Evolutionary conservation across 2,329 filamentous ascomycete species (phyloP).

Genomic region (Ophiocordyceps camponoti-leonardi): DNA sequence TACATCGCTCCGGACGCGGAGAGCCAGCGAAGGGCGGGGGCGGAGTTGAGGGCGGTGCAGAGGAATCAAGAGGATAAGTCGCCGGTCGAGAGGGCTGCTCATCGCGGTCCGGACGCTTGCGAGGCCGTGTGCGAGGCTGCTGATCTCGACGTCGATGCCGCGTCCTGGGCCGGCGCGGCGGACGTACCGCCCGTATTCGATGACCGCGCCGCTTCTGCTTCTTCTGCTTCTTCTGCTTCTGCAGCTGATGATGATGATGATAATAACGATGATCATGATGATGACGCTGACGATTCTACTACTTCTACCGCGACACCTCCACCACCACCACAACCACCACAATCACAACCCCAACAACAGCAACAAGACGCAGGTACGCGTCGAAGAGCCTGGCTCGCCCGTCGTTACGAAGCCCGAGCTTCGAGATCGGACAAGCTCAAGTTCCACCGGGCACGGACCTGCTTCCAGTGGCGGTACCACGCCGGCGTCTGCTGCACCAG

Average conservation of each 20-base stretch:
- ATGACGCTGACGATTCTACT: too few relatives aligned
- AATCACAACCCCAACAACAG: too few relatives aligned
- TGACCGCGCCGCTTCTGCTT: too few relatives aligned
- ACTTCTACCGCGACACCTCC: too few relatives aligned
- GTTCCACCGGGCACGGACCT: slow-evolving; percentile 17
- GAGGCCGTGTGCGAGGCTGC: slow-evolving; percentile 28
- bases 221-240: too few relatives aligned
- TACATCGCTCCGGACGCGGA: slow-evolving; percentile 24
- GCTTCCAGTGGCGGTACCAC: slow-evolving; percentile 30
- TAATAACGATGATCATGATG: too few relatives aligned
- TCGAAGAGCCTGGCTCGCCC: neutral
- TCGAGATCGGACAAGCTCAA: slow-evolving; percentile 2
- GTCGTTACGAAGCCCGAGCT: neutral
- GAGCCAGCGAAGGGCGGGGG: slow-evolving; percentile 12
- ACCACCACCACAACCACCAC: too few relatives aligned
- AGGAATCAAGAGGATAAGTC: slow-evolving; percentile 21
- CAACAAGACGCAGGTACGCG: neutral
- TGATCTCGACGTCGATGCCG: slow-evolving; percentile 17
- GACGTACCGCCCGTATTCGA: too few relatives aligned
- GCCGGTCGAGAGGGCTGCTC: slow-evolving; percentile 24
- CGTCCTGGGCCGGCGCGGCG: slow-evolving; percentile 11
- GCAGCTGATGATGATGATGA: too few relatives aligned
- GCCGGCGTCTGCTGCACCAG: slow-evolving; percentile 25
- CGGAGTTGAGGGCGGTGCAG: slow-evolving; percentile 13
- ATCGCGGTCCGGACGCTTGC: slow-evolving; percentile 28